These are phyloP conservation scores for Saxophila tyrrhenica DNA, from an alignment of 495 filamentous ascomycete genomes.

Conservation along the genomic window DNA sequence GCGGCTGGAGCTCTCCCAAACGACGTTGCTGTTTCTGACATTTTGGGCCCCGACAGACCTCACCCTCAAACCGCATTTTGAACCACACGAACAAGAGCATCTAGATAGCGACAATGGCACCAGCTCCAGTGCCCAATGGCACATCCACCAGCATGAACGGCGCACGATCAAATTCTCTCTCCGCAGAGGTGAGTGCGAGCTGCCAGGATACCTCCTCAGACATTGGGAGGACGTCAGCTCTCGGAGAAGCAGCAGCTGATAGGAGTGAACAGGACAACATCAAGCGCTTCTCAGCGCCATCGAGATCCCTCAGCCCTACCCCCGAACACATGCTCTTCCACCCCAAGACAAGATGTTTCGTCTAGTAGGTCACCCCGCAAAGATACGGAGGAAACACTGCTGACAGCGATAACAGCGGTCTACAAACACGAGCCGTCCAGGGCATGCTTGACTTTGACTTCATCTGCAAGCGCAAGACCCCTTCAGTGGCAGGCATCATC, in stretches of 20 bases:
- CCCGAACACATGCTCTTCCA: constrained; percentile 84
- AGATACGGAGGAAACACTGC: background rate
- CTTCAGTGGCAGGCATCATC: constrained; percentile 97
- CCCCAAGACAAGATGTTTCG: constrained; percentile 98
- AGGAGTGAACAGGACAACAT: constrained; percentile 99
- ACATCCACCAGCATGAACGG: no score
- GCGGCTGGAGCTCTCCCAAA: background rate
- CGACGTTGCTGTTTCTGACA: background rate
- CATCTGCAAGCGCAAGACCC: constrained; percentile 96
- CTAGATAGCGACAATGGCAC: background rate
- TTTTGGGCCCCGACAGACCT: background rate
- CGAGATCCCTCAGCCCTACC: constrained; percentile 78
- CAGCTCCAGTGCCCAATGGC: background rate
- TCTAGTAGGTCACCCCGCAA: constrained; percentile 54
- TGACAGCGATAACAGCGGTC: constrained; percentile 48
- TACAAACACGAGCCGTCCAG: constrained; percentile 95
- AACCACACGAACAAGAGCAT: no score
- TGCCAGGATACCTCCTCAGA: constrained; percentile 4
- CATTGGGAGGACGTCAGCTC: constrained; percentile 8
- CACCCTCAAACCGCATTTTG: no score
- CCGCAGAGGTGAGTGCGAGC: background rate
- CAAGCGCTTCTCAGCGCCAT: constrained; percentile 86
- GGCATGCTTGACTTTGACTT: constrained; percentile 99
- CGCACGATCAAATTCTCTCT: background rate
- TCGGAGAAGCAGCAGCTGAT: no score